These are phyloP conservation scores for Sicyos baderoa DNA, from an alignment of 306 rosid species.

Conservation along the genomic window DNA sequence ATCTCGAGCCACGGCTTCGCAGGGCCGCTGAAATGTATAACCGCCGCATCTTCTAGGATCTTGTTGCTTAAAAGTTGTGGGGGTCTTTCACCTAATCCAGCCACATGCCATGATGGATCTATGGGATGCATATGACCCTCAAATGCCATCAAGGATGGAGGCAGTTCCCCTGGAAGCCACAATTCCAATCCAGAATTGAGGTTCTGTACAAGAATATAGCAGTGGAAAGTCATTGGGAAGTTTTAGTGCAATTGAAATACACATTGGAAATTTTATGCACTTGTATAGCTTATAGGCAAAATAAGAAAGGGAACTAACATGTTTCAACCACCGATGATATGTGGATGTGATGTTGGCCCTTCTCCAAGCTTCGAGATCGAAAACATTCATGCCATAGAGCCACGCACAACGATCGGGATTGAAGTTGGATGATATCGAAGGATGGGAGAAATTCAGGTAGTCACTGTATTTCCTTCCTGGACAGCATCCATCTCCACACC, in stretches of 20 bases:
- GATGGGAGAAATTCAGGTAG: slow-evolving; percentile 75
- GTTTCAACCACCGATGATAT: slow-evolving; percentile 63
- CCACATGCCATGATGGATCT: slow-evolving; percentile 55
- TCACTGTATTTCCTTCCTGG: slow-evolving; percentile 53
- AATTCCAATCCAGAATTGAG: slow-evolving; percentile 43
- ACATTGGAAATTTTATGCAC: not conserved
- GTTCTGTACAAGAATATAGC: slow-evolving; percentile 40
- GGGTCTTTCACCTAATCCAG: slow-evolving; percentile 46
- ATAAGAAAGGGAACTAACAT: slow-evolving; percentile 39
- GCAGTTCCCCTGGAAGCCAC: slow-evolving; percentile 73
- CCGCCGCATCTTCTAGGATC: slow-evolving; percentile 48
- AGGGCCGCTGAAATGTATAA: slow-evolving; percentile 84
- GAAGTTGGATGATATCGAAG: slow-evolving; percentile 55
- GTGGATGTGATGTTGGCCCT: slow-evolving; percentile 54
- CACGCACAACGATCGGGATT: slow-evolving; percentile 51
- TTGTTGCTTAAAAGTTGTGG: slow-evolving; percentile 28
- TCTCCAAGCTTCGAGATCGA: slow-evolving; percentile 87
- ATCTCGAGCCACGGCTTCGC: slow-evolving; percentile 98
- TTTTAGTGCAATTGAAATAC: not conserved
- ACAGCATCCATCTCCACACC: slow-evolving; percentile 59
- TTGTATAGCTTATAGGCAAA: not conserved
- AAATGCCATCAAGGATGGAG: slow-evolving; percentile 70
- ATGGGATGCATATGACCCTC: slow-evolving; percentile 68
- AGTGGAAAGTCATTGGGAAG: not conserved
- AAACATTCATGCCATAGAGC: slow-evolving; percentile 63